A percentile compares a stretch with the other conserved stretches of the same genome.
phyloP scores from a whole-genome alignment of 2,329 filamentous ascomycete genomes.

The Trichoderma atroviride region DNA sequence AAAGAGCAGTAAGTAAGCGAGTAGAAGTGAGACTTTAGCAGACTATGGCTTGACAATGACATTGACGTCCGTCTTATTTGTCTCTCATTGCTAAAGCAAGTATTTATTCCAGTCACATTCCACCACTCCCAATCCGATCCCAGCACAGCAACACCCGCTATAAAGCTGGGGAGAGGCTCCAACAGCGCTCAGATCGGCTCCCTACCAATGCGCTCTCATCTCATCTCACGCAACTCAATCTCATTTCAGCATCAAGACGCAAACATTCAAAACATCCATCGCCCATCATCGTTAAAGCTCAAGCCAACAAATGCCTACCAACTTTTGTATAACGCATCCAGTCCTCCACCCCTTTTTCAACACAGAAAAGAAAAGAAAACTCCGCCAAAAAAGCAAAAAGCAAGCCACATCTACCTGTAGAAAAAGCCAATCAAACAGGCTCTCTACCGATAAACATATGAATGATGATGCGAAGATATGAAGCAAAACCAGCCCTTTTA shows the following conservation, averaged over 20 bases:
- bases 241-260: not conserved
- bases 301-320: slow-evolving; percentile 19
- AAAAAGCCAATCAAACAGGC: not conserved
- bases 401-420: not conserved
- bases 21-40: not conserved
- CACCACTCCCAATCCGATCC: not conserved
- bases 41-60: not conserved
- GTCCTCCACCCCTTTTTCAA: not conserved
- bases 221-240: not conserved
- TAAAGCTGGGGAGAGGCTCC: not conserved
- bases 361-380: not conserved
- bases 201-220: not conserved
- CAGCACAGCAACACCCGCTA: not conserved
- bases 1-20: not conserved
- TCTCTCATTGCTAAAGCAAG: not conserved
- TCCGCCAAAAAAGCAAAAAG: not conserved
- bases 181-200: slow-evolving; percentile 1
- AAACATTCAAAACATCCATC: not conserved
- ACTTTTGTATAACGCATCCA: slow-evolving; percentile 24
- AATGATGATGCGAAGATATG: not conserved
- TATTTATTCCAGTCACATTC: not conserved
- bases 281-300: not conserved
- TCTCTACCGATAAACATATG: not conserved
- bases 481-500: not conserved
- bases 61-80: not conserved